These are phyloP conservation scores for Solanum acaule DNA, from an alignment of 257 asterid genomes.

Conservation along the genomic window DNA sequence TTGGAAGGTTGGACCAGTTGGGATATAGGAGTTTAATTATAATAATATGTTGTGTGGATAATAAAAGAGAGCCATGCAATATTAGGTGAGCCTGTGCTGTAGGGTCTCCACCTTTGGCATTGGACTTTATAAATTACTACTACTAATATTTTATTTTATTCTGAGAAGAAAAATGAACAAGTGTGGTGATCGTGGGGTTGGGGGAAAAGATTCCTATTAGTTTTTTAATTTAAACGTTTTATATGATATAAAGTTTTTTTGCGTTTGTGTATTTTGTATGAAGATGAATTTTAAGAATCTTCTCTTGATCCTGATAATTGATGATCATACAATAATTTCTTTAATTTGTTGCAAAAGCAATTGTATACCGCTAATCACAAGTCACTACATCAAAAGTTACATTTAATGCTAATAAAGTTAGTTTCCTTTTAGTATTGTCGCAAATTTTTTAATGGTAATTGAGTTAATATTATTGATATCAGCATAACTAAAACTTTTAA, in stretches of 20 bases:
- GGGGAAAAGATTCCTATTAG: neutral
- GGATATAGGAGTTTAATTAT: neutral
- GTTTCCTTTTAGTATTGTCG: no score
- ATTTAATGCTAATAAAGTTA: no score
- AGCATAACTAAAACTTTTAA: no score
- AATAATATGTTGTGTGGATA: neutral
- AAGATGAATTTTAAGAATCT: neutral
- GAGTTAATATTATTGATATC: no score
- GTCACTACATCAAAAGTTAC: neutral
- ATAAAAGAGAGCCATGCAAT: slow-evolving; percentile 31
- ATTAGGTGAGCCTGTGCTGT: slow-evolving; percentile 9
- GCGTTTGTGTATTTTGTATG: neutral
- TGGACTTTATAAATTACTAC: neutral
- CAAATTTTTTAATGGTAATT: no score
- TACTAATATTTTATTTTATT: no score
- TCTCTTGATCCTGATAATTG: neutral
- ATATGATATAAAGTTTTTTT: no score
- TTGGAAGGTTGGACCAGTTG: neutral
- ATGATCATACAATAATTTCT: neutral
- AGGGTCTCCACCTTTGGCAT: neutral
- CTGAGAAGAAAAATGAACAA: no score
- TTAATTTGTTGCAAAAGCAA: neutral
- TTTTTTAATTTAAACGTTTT: neutral
- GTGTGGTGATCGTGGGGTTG: no score
- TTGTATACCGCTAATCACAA: neutral